Percentiles rank a stretch among this genome's conserved stretches.
Conservation (phyloP, 371 early-diverging fungal genomes). For the Massospora cicadina region DNA sequence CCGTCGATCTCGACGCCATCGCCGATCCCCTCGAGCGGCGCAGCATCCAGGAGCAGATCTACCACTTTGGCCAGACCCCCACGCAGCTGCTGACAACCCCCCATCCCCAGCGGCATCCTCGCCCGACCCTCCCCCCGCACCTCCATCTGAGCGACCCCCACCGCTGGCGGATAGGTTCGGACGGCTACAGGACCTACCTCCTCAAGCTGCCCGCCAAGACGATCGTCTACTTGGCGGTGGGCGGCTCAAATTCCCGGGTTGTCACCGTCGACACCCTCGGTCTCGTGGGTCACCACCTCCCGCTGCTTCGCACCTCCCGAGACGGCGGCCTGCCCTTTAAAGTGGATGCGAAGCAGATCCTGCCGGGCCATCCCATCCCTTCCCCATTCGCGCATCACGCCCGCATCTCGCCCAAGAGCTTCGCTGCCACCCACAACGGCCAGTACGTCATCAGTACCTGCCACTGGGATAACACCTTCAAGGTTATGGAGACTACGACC, state of each 20-base stretch:
- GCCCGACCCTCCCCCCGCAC: conserved; percentile 2
- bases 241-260: not conserved
- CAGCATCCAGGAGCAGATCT: conserved; percentile 47
- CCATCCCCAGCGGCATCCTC: conserved; percentile 20
- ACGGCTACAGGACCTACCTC: conserved; percentile 10
- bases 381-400: conserved; percentile 17
- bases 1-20: conserved; percentile 37
- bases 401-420: conserved; percentile 22
- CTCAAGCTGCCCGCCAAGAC: conserved; percentile 5
- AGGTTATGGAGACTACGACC: conserved; percentile 15
- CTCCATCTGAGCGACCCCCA: not conserved
- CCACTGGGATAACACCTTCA: conserved; percentile 26
- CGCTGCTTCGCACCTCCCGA: not conserved
- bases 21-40: conserved; percentile 39
- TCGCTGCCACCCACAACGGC: conserved; percentile 22
- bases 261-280: conserved; percentile 7
- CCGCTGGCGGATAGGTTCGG: not conserved
- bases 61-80: conserved; percentile 60
- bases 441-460: conserved; percentile 22
- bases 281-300: not conserved
- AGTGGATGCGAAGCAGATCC: not conserved
- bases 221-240: not conserved
- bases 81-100: conserved; percentile 31
- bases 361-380: not conserved
- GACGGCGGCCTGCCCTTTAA: not conserved